Evolutionary conservation across 345 rosid genomes (phyloP), one percentile per base, ranked within the genome.

Genomic region (Corymbia maculata): DNA sequence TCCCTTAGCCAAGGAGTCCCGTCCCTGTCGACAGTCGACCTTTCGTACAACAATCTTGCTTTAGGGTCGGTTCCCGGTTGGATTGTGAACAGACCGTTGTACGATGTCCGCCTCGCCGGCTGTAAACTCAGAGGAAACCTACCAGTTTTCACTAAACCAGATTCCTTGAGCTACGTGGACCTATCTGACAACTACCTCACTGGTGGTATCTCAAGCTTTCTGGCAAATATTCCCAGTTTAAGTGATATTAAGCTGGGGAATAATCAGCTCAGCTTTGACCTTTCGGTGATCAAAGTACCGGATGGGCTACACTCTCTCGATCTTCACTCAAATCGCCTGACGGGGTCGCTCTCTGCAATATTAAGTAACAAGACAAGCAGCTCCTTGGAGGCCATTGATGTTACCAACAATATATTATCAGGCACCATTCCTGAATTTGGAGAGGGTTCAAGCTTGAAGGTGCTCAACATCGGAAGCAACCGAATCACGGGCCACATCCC

Each of bases 31-130:
- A 93, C 97, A 49, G 88, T 97, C 11, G 99, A 97, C 92, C 93
- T 97, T 88, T 97, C 99, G 13, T 96, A 94, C 93, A 97, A 96
- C 92, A 93, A 93, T 61, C 93, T 97, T 86, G 91, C 93, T 53
- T 89, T 96, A 51, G 98, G 96, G 91, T 93, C 93, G 86, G 87
- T 96, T 61, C 99, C 99, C 1, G 87, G 89, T 87, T 97, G 99
- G 99, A 94, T 97, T 80, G 91, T 75, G 47, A 91, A 94, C 68
- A 93, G 91, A 88, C 90, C 88, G 49, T 94, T 97, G 87, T 88
- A 96, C 75, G 94, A 92, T 86, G 96, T 96, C 75, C 93, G 92
- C 32, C 94, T 97, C 53, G 99, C 99, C 88, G 99, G 97, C 70
- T 96, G 99, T 84, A 94, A 93, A 90, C 93, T 97, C 70, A 87